A percentile compares a stretch with the other conserved stretches of the same genome.
These are phyloP conservation scores for Coix lacrymajobi DNA, from an alignment of 176 grass and related monocot species.

Conservation along the genomic window DNA sequence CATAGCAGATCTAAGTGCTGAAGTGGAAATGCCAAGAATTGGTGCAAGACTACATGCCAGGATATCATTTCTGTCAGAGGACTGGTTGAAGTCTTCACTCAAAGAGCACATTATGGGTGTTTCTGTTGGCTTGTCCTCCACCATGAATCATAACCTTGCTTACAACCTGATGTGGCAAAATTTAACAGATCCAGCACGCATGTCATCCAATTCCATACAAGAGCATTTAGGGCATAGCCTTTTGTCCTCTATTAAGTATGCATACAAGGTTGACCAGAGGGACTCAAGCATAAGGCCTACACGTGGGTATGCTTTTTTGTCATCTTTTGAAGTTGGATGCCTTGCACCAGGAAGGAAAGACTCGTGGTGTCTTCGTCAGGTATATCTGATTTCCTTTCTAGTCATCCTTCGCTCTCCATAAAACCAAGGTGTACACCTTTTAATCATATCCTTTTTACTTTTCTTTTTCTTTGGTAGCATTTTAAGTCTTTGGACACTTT, in stretches of 20 bases:
- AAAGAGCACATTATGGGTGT: conserved; percentile 64
- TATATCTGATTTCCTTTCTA: conserved; percentile 27
- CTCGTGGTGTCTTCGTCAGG: conserved; percentile 38
- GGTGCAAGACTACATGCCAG: conserved; percentile 45
- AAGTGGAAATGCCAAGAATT: conserved; percentile 58
- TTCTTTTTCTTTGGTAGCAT: not conserved
- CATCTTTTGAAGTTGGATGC: conserved; percentile 61
- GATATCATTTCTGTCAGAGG: conserved; percentile 59
- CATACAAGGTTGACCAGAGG: conserved; percentile 68
- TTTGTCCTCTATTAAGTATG: conserved; percentile 71
- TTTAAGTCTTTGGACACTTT: not conserved
- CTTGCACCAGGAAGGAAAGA: conserved; percentile 52
- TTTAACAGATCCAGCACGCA: conserved; percentile 47
- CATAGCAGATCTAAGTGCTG: conserved; percentile 49
- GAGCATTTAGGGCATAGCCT: conserved; percentile 66
- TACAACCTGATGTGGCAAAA: conserved; percentile 73
- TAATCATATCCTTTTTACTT: not conserved
- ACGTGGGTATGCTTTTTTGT: conserved; percentile 64
- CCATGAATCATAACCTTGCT: conserved; percentile 53
- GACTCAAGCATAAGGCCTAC: conserved; percentile 64
- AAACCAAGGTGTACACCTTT: not conserved
- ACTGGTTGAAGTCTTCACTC: conserved; percentile 77
- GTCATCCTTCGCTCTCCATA: not conserved
- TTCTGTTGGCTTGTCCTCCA: conserved; percentile 70
- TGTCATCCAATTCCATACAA: conserved; percentile 47